These are phyloP conservation scores for Acanthamoeba healyi DNA, from an alignment of 208 protist species.

Conservation along the genomic window DNA sequence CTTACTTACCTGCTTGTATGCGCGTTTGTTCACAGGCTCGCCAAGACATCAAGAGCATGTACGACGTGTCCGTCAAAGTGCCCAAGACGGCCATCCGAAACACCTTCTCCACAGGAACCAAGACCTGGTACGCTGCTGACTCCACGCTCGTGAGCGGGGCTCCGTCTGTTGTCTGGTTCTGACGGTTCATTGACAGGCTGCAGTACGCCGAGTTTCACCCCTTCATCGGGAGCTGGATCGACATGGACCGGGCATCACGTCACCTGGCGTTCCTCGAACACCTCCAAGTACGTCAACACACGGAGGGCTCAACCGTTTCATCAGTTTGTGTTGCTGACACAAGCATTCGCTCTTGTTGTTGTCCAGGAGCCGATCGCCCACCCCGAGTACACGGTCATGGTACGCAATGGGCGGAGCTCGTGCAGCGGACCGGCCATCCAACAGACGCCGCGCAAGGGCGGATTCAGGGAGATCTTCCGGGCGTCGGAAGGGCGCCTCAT, in stretches of 20 bases:
- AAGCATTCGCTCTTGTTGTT: no score
- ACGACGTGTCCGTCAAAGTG: slow-evolving; percentile 29
- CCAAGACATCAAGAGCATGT: not conserved
- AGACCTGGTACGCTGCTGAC: not conserved
- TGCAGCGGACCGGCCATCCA: not conserved
- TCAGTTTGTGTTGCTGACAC: no score
- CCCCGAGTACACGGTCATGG: slow-evolving; percentile 49
- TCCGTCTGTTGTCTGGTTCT: no score
- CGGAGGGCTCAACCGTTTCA: no score
- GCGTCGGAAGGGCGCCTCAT: slow-evolving; percentile 20
- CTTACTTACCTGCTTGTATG: not conserved
- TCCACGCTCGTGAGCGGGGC: no score
- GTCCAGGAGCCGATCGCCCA: not conserved
- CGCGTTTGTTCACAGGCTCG: not conserved
- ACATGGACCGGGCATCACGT: slow-evolving; percentile 45
- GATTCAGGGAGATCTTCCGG: slow-evolving; percentile 19
- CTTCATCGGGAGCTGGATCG: slow-evolving; percentile 32
- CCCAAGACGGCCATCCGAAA: not conserved
- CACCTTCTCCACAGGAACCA: not conserved
- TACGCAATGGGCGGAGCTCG: slow-evolving; percentile 50
- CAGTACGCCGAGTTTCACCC: slow-evolving; percentile 37
- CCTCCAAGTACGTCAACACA: not conserved
- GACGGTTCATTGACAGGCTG: not conserved
- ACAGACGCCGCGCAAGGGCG: slow-evolving; percentile 16
- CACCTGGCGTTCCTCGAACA: slow-evolving; percentile 42